These are phyloP conservation scores for Panaeolus cyanescens DNA, from an alignment of 768 basidiomycete genomes.

Conservation along the genomic window DNA sequence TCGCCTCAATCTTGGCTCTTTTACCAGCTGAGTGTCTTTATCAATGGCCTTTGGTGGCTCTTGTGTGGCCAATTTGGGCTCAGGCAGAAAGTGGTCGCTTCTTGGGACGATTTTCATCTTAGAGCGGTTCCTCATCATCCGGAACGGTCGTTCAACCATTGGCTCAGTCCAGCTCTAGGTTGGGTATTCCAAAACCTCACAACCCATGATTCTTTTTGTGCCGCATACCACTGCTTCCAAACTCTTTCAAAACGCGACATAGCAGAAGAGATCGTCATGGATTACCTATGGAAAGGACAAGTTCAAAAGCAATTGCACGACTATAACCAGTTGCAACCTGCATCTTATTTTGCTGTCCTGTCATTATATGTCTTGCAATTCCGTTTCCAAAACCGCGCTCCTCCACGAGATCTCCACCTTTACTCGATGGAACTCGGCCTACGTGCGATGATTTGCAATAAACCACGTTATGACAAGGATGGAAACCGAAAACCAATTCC, in stretches of 20 bases:
- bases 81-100: not conserved
- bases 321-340: not conserved
- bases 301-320: not conserved
- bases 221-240: not conserved
- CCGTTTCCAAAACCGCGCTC: not conserved
- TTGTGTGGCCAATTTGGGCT: not conserved
- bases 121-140: not conserved
- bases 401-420: not conserved
- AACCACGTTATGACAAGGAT: not conserved
- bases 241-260: not conserved
- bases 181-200: not conserved
- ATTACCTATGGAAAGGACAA: not conserved
- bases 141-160: not conserved
- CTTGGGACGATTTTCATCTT: not conserved
- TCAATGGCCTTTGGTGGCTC: not conserved
- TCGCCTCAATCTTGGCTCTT: slow-evolving; percentile 18
- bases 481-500: not conserved
- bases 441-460: not conserved
- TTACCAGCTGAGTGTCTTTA: not conserved
- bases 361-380: not conserved
- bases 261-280: not conserved
- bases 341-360: not conserved
- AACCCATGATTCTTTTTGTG: not conserved
- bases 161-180: not conserved
- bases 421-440: not conserved